Percentiles rank a stretch among this genome's conserved stretches.
These are phyloP conservation scores for Kazachstania africana DNA, from an alignment of 805 yeast genomes.

Conservation along the genomic window DNA sequence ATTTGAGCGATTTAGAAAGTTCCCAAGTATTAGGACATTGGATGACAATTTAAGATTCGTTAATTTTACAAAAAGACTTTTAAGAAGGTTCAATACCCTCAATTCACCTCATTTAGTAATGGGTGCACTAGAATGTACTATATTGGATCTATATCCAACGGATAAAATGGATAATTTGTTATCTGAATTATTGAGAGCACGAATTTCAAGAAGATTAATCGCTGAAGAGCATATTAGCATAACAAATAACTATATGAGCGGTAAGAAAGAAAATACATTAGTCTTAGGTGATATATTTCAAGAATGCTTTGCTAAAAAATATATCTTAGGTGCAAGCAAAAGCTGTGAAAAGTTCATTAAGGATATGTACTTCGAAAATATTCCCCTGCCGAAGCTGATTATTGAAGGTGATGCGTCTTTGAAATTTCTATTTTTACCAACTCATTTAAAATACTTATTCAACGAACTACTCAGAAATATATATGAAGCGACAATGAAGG, in stretches of 20 bases:
- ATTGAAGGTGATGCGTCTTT: slow-evolving; percentile 64
- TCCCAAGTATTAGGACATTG: slow-evolving; percentile 52
- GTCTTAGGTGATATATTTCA: slow-evolving; percentile 74
- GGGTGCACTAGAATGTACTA: slow-evolving; percentile 81
- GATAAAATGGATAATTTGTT: slow-evolving; percentile 58
- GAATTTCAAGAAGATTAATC: slow-evolving; percentile 81
- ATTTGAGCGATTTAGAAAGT: slow-evolving; percentile 72
- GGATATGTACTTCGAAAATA: slow-evolving; percentile 38
- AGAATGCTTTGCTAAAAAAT: slow-evolving; percentile 61
- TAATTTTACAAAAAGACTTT: slow-evolving; percentile 43
- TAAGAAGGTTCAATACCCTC: slow-evolving; percentile 65
- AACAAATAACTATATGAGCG: slow-evolving; percentile 46
- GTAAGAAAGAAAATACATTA: slow-evolving; percentile 32
- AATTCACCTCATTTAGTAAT: slow-evolving; percentile 82
- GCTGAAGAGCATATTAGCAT: slow-evolving; percentile 85
- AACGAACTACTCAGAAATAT: slow-evolving; percentile 85
- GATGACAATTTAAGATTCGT: slow-evolving; percentile 72
- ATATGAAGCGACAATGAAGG: slow-evolving; percentile 63
- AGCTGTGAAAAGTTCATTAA: slow-evolving; percentile 40
- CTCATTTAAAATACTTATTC: slow-evolving; percentile 75
- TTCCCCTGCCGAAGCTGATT: slow-evolving; percentile 58
- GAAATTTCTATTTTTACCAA: slow-evolving; percentile 70
- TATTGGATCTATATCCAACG: slow-evolving; percentile 45
- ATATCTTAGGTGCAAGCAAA: slow-evolving; percentile 44
- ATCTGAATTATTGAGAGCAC: slow-evolving; percentile 66